Evolutionary conservation across 768 basidiomycete species (phyloP).

Genomic region (Gautieria morchelliformis): DNA sequence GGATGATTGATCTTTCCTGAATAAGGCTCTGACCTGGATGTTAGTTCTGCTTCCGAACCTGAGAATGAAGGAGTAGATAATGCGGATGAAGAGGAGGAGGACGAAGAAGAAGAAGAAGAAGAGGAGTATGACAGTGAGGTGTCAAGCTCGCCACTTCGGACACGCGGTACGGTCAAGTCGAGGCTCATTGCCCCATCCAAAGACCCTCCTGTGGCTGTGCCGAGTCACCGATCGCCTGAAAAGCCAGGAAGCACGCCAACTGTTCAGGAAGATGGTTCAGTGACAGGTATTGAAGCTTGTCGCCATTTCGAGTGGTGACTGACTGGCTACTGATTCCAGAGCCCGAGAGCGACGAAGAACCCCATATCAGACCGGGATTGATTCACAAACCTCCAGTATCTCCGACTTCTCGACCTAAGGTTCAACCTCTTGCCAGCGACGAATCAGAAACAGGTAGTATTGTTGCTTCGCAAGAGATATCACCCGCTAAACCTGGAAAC

Average conservation of each 20-base stretch:
- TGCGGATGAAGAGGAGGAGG: constrained; percentile 23
- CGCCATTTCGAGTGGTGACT: background rate
- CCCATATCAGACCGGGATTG: background rate
- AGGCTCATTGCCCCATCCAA: background rate
- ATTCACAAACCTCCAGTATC: background rate
- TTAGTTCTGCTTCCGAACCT: constrained; percentile 45
- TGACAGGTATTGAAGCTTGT: background rate
- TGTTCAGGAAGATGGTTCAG: background rate
- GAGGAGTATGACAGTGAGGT: constrained; percentile 8
- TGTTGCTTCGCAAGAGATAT: background rate
- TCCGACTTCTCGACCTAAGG: background rate
- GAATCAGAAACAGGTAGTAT: background rate
- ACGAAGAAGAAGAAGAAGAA: constrained; percentile 17
- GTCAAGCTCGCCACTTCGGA: background rate
- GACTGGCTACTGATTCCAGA: background rate
- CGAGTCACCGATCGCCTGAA: background rate
- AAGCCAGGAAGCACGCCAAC: background rate
- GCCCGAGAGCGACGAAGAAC: background rate
- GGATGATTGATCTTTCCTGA: background rate
- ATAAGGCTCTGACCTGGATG: constrained; percentile 35
- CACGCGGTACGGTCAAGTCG: constrained; percentile 8
- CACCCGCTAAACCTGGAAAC: background rate
- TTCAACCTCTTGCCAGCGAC: background rate
- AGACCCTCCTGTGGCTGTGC: background rate
- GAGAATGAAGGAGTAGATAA: background rate